These are phyloP conservation scores for Earliella scabrosa DNA, from an alignment of 1,284 basidiomycete species.

Conservation along the genomic window DNA sequence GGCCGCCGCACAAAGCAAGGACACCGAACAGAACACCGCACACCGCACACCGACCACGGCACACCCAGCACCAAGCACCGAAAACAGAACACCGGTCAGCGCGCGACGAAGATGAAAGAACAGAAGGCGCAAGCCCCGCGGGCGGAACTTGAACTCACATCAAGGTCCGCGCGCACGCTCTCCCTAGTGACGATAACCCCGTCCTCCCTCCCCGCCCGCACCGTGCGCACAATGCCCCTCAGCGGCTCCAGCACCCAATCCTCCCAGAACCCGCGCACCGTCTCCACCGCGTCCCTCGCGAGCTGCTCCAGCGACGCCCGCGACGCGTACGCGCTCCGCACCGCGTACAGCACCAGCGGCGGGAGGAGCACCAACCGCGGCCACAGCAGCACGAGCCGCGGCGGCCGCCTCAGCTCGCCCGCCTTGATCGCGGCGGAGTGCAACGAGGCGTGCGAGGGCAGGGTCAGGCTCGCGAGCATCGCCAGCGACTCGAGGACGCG, in stretches of 20 bases:
- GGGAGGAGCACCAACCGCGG: constrained; percentile 70
- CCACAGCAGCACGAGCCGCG: constrained; percentile 64
- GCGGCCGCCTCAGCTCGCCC: constrained; percentile 57
- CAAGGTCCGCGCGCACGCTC: constrained; percentile 79
- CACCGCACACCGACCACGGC: not conserved
- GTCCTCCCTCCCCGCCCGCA: constrained; percentile 76
- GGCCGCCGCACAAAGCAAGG: no score
- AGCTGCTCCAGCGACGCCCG: constrained; percentile 58
- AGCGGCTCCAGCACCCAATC: constrained; percentile 91
- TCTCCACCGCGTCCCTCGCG: constrained; percentile 68
- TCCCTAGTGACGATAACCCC: constrained; percentile 78
- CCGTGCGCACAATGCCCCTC: constrained; percentile 82
- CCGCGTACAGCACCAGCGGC: constrained; percentile 56
- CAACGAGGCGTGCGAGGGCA: constrained; percentile 35
- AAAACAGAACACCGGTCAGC: not conserved
- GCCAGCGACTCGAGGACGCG: constrained; percentile 24
- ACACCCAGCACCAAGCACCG: not conserved
- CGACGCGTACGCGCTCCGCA: constrained; percentile 53
- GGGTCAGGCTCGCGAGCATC: constrained; percentile 27
- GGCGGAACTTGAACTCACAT: constrained; percentile 48
- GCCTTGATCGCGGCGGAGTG: constrained; percentile 39
- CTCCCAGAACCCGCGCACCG: constrained; percentile 75
- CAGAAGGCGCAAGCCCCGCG: not conserved
- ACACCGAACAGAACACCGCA: no score
- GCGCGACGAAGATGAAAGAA: not conserved